Conservation (phyloP, 352 stramenopile species). For the Pythium monospermum region DNA sequence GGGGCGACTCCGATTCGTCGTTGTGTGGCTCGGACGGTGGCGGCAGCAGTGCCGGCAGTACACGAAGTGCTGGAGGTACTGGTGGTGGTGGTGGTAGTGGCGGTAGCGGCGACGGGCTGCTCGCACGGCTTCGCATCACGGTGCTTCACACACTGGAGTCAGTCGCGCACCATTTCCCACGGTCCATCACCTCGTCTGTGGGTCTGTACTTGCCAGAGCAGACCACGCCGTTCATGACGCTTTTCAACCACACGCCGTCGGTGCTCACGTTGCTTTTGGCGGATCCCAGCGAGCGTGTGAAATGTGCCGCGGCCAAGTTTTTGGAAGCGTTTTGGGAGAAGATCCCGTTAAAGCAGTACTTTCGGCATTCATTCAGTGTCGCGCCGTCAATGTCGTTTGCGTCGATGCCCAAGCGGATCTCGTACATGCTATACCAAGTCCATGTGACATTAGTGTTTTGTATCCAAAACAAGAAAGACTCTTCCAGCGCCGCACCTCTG, state of each 20-base stretch:
- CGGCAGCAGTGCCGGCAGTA: constrained; percentile 20
- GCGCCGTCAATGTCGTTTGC: constrained; percentile 68
- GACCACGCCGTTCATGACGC: constrained; percentile 74
- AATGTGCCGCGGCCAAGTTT: constrained; percentile 68
- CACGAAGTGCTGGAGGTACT: constrained; percentile 13
- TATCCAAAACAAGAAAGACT: constrained; percentile 77
- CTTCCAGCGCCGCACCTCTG: constrained; percentile 30
- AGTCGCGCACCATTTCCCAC: constrained; percentile 63
- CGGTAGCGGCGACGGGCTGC: constrained; percentile 45
- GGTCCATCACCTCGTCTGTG: constrained; percentile 70
- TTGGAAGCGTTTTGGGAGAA: constrained; percentile 81
- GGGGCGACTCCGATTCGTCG: constrained; percentile 75
- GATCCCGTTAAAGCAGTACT: constrained; percentile 79
- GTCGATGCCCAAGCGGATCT: constrained; percentile 80
- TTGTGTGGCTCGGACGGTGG: constrained; percentile 59
- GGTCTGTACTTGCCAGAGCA: constrained; percentile 79
- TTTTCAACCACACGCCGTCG: constrained; percentile 71
- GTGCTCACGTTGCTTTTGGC: constrained; percentile 73
- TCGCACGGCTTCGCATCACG: constrained; percentile 66
- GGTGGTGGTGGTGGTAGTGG: constrained; percentile 36
- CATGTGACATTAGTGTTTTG: constrained; percentile 79
- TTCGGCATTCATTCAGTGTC: constrained; percentile 44
- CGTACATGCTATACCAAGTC: constrained; percentile 80
- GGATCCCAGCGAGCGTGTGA: constrained; percentile 72
- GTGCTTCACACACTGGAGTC: constrained; percentile 68